Percentiles rank a stretch among this genome's conserved stretches.
These are phyloP conservation scores for Calonectria pteridis DNA, from an alignment of 2,329 filamentous ascomycete species.

Conservation along the genomic window DNA sequence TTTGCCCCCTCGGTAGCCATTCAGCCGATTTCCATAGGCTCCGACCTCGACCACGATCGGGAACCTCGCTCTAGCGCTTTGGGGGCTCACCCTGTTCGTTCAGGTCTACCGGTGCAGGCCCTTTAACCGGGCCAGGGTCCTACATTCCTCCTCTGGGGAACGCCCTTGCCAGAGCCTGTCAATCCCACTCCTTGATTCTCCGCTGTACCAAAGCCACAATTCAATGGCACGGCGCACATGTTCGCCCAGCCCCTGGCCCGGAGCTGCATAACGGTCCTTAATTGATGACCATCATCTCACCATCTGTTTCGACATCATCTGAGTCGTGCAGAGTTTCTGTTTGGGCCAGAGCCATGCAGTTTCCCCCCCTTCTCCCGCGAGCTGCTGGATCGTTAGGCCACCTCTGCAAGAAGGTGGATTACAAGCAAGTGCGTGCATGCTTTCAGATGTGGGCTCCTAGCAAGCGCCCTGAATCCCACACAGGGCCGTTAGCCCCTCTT, in stretches of 20 bases:
- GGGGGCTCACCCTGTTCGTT: conserved; percentile 2
- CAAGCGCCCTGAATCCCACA: conserved; percentile 44
- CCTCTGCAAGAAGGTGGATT: conserved; percentile 25
- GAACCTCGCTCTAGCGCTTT: conserved; percentile 7
- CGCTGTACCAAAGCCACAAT: not conserved
- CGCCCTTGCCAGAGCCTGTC: conserved; percentile 14
- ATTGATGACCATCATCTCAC: conserved; percentile 27
- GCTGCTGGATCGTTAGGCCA: conserved; percentile 16
- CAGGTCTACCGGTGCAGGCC: conserved; percentile 10
- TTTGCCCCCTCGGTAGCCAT: conserved; percentile 25
- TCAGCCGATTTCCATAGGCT: conserved; percentile 25
- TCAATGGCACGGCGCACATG: conserved; percentile 19
- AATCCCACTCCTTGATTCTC: conserved; percentile 1
- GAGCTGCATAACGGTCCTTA: conserved; percentile 12
- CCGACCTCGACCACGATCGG: conserved; percentile 5
- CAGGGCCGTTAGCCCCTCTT: conserved; percentile 34
- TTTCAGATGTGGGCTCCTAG: conserved; percentile 20
- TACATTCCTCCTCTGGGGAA: conserved; percentile 18
- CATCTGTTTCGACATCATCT: conserved; percentile 20
- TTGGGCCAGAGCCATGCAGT: not conserved
- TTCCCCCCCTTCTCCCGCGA: not conserved
- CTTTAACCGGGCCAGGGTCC: conserved; percentile 2
- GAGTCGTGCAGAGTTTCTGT: conserved; percentile 16
- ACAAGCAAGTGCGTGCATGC: conserved; percentile 16
- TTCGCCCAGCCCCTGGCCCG: conserved; percentile 11